phyloP scores from a whole-genome alignment of 768 basidiomycete species.

The Fistulinella prunicolor region DNA sequence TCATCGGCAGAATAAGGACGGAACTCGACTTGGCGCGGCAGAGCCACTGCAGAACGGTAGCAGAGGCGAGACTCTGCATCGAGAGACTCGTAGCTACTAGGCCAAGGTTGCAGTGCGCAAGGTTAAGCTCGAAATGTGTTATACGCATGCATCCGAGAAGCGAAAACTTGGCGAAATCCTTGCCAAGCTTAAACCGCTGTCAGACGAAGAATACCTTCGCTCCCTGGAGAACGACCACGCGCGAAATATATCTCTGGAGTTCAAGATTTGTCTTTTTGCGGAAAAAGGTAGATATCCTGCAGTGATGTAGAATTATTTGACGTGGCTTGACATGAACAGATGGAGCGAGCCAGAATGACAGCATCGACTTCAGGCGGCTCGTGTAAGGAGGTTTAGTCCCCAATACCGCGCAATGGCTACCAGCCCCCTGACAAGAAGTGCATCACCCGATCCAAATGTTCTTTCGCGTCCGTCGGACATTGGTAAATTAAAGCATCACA shows the following conservation, averaged over 20 bases:
- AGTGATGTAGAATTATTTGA: neutral
- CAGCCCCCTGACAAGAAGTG: conserved; percentile 19
- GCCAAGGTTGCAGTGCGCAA: conserved; percentile 59
- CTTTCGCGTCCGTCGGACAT: conserved; percentile 5
- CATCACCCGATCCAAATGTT: conserved; percentile 18
- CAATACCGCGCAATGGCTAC: neutral
- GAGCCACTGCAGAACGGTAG: conserved; percentile 40
- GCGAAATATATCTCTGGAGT: conserved; percentile 43
- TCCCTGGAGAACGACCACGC: conserved; percentile 38
- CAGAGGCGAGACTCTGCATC: conserved; percentile 41
- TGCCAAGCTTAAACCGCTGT: conserved; percentile 20
- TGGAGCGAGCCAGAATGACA: conserved; percentile 20
- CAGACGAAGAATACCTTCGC: conserved; percentile 41
- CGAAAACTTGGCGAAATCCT: conserved; percentile 4
- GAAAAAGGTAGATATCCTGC: conserved; percentile 31
- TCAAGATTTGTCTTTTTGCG: conserved; percentile 40
- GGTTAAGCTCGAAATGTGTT: conserved; percentile 46
- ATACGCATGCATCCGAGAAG: neutral
- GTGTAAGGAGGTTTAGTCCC: neutral
- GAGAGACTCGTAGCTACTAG: conserved; percentile 44
- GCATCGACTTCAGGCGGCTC: conserved; percentile 1
- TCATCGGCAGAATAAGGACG: conserved; percentile 41
- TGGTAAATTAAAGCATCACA: conserved; percentile 1
- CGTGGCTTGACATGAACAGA: conserved; percentile 8
- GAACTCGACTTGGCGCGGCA: conserved; percentile 45